These are phyloP conservation scores for Akanthomyces uredinophilus DNA, from an alignment of 2,329 filamentous ascomycete species.

Conservation along the genomic window DNA sequence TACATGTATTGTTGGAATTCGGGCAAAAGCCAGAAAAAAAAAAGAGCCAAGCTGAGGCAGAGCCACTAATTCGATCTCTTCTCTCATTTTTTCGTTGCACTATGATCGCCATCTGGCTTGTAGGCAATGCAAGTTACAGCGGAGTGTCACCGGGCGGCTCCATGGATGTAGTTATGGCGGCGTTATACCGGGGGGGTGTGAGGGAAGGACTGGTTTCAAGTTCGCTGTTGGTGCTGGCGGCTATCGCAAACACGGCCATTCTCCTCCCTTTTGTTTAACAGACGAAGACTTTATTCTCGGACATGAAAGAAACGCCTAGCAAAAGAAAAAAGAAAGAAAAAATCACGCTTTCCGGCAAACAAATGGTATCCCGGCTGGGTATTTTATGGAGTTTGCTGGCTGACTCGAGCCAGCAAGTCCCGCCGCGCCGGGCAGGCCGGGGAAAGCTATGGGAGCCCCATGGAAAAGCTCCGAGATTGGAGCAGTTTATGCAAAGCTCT, in stretches of 20 bases:
- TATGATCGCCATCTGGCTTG: neutral
- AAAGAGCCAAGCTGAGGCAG: too few species aligned
- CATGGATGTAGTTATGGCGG: neutral
- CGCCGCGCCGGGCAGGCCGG: neutral
- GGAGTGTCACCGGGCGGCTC: neutral
- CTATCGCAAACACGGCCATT: too few species aligned
- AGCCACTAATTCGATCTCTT: too few species aligned
- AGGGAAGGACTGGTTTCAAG: neutral
- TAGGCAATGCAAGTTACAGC: neutral
- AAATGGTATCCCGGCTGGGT: neutral
- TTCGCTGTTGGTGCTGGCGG: neutral
- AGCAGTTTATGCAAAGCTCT: neutral
- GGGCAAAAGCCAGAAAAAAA: too few species aligned
- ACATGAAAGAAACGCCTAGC: too few species aligned
- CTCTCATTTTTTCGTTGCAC: too few species aligned
- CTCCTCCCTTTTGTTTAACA: too few species aligned
- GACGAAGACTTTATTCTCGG: too few species aligned
- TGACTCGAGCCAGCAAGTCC: neutral
- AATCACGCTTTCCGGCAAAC: neutral
- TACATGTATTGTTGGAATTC: neutral
- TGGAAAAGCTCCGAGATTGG: neutral
- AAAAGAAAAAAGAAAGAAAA: neutral
- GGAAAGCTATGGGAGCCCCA: neutral
- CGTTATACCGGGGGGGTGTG: neutral
- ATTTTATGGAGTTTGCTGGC: neutral